A percentile compares a stretch with the other conserved stretches of the same genome.
These are phyloP conservation scores for Schizonepeta tenuifolia DNA, from an alignment of 257 asterid genomes.

Conservation along the genomic window DNA sequence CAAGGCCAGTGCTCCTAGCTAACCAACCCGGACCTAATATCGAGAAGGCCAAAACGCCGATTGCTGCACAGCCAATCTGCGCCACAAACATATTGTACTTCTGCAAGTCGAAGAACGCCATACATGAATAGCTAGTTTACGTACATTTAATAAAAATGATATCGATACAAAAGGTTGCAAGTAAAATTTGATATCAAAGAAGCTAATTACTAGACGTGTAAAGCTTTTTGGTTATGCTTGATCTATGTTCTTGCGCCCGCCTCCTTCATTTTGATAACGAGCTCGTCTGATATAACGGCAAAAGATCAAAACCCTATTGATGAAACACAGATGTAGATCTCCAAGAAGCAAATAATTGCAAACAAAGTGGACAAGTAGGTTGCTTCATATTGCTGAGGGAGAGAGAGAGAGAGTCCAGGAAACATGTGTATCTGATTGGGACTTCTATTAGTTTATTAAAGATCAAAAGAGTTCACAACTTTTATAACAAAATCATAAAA, in stretches of 20 bases:
- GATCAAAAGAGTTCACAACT: background rate
- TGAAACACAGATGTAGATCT: background rate
- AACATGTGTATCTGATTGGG: background rate
- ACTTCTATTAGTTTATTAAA: background rate
- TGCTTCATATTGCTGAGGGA: background rate
- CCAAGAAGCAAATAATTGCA: background rate
- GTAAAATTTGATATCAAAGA: background rate
- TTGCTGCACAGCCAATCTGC: conserved; percentile 90
- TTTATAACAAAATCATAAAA: background rate
- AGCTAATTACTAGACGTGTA: background rate
- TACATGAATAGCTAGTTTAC: background rate
- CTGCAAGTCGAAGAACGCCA: conserved; percentile 49
- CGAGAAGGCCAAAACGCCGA: conserved; percentile 79
- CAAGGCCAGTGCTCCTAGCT: conserved; percentile 79
- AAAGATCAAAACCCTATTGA: background rate
- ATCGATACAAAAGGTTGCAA: background rate
- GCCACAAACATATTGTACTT: conserved; percentile 90
- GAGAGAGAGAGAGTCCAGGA: background rate
- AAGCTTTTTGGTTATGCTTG: conserved; percentile 9
- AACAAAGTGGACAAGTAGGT: background rate
- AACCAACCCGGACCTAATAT: conserved; percentile 88
- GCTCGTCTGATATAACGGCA: background rate
- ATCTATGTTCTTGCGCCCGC: conserved; percentile 6
- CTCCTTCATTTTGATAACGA: conserved; percentile 9
- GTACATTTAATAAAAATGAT: background rate